Conservation (phyloP, 208 protist genomes). For the Leishmania major region DNA sequence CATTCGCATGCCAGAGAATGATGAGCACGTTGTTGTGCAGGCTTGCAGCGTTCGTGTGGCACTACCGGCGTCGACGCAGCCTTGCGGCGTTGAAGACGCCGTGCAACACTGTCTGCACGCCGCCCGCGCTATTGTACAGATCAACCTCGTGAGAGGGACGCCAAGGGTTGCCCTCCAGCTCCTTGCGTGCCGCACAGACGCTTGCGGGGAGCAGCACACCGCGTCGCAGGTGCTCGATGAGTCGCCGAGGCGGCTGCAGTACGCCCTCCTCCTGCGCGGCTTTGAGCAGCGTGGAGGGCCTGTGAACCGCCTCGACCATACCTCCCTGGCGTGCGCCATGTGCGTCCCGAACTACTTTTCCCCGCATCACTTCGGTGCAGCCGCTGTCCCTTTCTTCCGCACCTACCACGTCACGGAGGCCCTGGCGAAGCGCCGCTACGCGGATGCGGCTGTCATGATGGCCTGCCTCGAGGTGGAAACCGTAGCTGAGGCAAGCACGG, state of each 20-base stretch:
- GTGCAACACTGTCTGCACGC: constrained; percentile 38
- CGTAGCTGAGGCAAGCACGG: not conserved
- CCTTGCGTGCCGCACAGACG: constrained; percentile 21
- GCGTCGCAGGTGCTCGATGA: constrained; percentile 1
- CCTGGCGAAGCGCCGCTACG: constrained; percentile 38
- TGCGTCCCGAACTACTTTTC: constrained; percentile 78
- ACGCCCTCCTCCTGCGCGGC: constrained; percentile 70
- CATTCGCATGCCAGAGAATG: constrained; percentile 20
- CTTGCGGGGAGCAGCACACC: constrained; percentile 12
- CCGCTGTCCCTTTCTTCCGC: constrained; percentile 48
- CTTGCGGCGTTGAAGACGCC: constrained; percentile 10
- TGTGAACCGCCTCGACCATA: constrained; percentile 37
- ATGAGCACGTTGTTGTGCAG: constrained; percentile 55
- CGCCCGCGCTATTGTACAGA: constrained; percentile 21
- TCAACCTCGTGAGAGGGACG: constrained; percentile 18
- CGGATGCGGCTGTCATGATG: constrained; percentile 69
- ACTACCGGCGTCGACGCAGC: constrained; percentile 8
- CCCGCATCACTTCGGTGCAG: constrained; percentile 62
- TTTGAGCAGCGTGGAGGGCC: constrained; percentile 37
- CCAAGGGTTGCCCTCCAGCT: constrained; percentile 26
- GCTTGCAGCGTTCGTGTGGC: constrained; percentile 45
- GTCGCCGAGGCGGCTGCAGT: constrained; percentile 48
- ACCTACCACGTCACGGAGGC: constrained; percentile 70
- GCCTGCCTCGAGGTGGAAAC: constrained; percentile 31
- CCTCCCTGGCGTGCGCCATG: constrained; percentile 26